These are phyloP conservation scores for Aspergillus alliaceus DNA, from an alignment of 2,329 filamentous ascomycete species.

Conservation along the genomic window DNA sequence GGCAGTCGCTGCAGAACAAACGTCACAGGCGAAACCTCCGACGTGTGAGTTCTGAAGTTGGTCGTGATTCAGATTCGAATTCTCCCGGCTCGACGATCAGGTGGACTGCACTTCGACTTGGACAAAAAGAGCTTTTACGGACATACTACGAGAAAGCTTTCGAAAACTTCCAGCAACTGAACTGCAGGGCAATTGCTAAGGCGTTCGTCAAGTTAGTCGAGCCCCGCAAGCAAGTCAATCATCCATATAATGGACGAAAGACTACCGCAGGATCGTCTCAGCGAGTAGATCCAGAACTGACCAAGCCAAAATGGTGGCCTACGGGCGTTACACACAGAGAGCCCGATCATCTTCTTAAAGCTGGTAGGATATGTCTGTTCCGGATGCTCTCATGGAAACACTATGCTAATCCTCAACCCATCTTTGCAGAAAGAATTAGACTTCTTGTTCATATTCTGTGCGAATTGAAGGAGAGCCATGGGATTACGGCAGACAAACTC, in stretches of 20 bases:
- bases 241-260: constrained; percentile 46
- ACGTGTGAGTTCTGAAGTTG: constrained; percentile 14
- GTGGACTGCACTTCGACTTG: constrained; percentile 29
- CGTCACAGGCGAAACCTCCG: constrained; percentile 25
- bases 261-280: constrained; percentile 20
- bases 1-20: constrained; percentile 28
- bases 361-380: constrained; percentile 30
- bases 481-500: constrained; percentile 39
- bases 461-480: constrained; percentile 35
- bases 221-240: constrained; percentile 45
- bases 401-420: background rate
- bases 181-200: constrained; percentile 43
- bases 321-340: constrained; percentile 43
- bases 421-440: constrained; percentile 34
- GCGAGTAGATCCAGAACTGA: constrained; percentile 38
- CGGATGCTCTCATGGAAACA: background rate
- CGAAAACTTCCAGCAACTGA: constrained; percentile 42
- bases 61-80: constrained; percentile 17
- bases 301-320: constrained; percentile 43
- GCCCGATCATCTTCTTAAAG: constrained; percentile 46
- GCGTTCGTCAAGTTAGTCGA: constrained; percentile 45
- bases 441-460: constrained; percentile 43
- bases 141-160: constrained; percentile 42
- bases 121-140: constrained; percentile 26
- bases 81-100: constrained; percentile 19